Percentiles rank a stretch among this genome's conserved stretches.
These are phyloP conservation scores for Thermochaetoides dissita DNA, from an alignment of 2,329 filamentous ascomycete genomes.

Conservation along the genomic window DNA sequence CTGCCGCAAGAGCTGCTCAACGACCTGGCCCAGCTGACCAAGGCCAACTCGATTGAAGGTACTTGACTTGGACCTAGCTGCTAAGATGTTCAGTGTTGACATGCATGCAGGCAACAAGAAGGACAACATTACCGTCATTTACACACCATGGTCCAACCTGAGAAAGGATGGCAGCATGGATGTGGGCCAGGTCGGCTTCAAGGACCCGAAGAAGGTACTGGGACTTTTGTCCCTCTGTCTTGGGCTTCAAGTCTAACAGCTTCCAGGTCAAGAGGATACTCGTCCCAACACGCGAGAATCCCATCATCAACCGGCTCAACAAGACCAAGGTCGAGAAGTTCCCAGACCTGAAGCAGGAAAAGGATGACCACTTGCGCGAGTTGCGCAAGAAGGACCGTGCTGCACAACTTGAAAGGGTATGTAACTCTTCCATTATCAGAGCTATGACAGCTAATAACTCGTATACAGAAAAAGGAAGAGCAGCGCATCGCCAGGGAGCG, in stretches of 20 bases:
- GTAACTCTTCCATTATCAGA: neutral
- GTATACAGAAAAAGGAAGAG: slow-evolving; percentile 60
- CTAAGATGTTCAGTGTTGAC: neutral
- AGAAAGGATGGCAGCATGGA: neutral
- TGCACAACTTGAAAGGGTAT: slow-evolving; percentile 45
- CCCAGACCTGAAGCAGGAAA: slow-evolving; percentile 71
- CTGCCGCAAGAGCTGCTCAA: slow-evolving; percentile 61
- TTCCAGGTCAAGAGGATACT: slow-evolving; percentile 63
- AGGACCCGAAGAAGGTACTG: slow-evolving; percentile 57
- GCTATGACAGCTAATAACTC: slow-evolving; percentile 4
- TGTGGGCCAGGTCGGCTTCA: slow-evolving; percentile 46
- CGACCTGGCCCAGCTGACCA: slow-evolving; percentile 93
- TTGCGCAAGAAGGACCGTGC: slow-evolving; percentile 59
- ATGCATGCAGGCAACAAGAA: slow-evolving; percentile 76
- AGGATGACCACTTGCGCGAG: slow-evolving; percentile 59
- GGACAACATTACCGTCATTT: slow-evolving; percentile 91
- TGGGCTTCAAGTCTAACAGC: neutral
- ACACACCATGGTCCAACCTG: slow-evolving; percentile 73
- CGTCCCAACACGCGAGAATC: slow-evolving; percentile 68
- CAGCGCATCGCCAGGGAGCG: slow-evolving; percentile 60
- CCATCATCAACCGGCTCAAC: slow-evolving; percentile 92
- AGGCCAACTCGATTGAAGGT: slow-evolving; percentile 98
- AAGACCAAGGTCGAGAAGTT: slow-evolving; percentile 87
- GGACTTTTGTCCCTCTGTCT: neutral
- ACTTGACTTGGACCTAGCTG: neutral